Evolutionary conservation across 257 asterid species (phyloP), one percentile per base, ranked within the genome.

Genomic region (Gentiana dahurica): DNA sequence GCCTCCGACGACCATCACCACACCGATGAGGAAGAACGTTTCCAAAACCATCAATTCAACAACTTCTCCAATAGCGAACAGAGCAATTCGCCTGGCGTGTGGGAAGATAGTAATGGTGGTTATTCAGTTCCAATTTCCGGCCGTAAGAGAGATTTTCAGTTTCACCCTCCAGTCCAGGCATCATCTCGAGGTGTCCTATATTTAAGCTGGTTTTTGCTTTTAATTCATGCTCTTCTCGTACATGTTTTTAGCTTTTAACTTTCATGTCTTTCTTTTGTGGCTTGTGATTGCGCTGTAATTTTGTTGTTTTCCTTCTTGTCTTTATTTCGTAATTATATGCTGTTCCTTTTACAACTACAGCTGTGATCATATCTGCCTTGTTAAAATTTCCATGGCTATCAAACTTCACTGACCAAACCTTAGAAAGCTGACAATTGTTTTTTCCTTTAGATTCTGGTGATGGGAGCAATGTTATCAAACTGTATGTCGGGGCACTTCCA

Each of bases 401-500:
- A 33, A 33, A 49, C 36, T 53, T 36, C 38, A 44, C 45, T 45
- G 12, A 13, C 34, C 11, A 7, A 41, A 8, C 12, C 3, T 35
- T 44, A 35, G 32, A 47, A 47, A 56, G 47, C n/a, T 38, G 37
- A 43, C 8, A 8, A 49, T 6, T 13, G 33, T 24, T 33, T 49
- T 3, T 4, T 45, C 1, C 34, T 57, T 36, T 38, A 81, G 91
- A 69, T 61, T 54, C 59, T 61, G 73, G 11, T 54, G 90, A 76
- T 46, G 67, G 58, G 53, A 77, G 75, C 55, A 67, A 73, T 59
- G 62, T 61, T 44, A 94, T 76, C 55, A 91, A 91, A 77, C 87
- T 91, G 3, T 91, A 87, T 60, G 94, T 79, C 32, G 81, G 67
- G 33, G 87, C 79, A 59, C 55, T 87, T 67, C 77, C 96, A 15